Base-by-base conservation (phyloP, 345 rosid genomes). In the Citrus sp. region DNA sequence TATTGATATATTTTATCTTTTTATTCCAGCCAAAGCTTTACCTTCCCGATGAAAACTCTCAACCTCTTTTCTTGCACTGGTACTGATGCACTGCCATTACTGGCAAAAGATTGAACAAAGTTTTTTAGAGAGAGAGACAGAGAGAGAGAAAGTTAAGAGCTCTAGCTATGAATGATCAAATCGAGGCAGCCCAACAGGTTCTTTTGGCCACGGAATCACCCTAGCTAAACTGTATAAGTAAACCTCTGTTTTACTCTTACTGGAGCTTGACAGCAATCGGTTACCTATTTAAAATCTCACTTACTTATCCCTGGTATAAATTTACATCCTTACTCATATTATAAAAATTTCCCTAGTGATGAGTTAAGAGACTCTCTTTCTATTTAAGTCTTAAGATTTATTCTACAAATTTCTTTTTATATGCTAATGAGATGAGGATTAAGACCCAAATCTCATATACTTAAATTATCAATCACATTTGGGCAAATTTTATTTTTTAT, bases 11-110 rank as follows among this genome's bases (percentile, higher is more conserved):
- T 46, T 46, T 51, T 32, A 67, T 28, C 35, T 70, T 51, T 73
- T 71, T 74, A 40, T 73, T 67, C 56, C 74, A 55, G 61, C 80
- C 66, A 55, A 78, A 76, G 80, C 85, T 84, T 92, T 92, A 86
- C 92, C 89, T 93, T 92, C 97, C 98, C 98, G 85, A 93, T 89
- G 92, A 87, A 93, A 86, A 84, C 85, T 82, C 84, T 73, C 81
- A 46, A 79, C 86, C 84, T 82, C 80, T 82, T 83, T 85, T 75
- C 83, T 81, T 78, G 89, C 89, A 86, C 87, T 87, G 94, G 81
- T 83, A 87, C 87, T 84, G 87, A 63, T 80, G 81, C 87, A 87
- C 94, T 91, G 97, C 89, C 87, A 84, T 78, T 82, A 73, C 95
- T 90, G 97, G 89, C 88, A 79, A 84, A 83, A 82, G 70, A 67